These are phyloP conservation scores for Wickerhamiella allomyrinae DNA, from an alignment of 805 yeast genomes.

Conservation along the genomic window DNA sequence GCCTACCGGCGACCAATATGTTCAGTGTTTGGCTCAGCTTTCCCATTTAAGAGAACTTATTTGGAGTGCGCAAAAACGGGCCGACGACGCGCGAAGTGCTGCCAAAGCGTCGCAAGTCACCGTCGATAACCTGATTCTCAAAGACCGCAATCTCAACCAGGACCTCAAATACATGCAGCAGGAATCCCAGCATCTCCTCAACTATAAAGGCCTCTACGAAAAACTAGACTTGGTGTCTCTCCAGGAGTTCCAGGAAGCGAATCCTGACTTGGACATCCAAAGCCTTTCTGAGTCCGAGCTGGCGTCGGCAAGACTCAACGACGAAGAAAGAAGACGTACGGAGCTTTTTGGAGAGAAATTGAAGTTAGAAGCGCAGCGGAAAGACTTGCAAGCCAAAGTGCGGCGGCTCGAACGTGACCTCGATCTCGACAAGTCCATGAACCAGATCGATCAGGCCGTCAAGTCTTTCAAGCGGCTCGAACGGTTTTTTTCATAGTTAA, in stretches of 20 bases:
- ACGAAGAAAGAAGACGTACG: constrained; percentile 17
- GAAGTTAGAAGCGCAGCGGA: constrained; percentile 10
- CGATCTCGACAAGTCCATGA: neutral
- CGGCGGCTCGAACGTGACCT: constrained; percentile 3
- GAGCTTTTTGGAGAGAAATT: constrained; percentile 15
- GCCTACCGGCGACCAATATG: neutral
- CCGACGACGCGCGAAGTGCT: neutral
- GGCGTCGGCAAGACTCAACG: constrained; percentile 16
- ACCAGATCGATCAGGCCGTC: neutral
- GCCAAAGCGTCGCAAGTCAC: neutral
- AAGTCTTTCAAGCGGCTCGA: neutral
- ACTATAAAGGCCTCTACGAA: neutral
- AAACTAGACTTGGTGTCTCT: constrained; percentile 13
- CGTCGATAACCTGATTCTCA: neutral
- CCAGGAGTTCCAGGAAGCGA: constrained; percentile 13
- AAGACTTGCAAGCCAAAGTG: constrained; percentile 11
- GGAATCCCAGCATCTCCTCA: neutral
- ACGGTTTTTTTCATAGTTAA: neutral
- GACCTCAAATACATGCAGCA: neutral
- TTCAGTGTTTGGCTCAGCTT: too few relatives aligned
- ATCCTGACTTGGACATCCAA: constrained; percentile 8
- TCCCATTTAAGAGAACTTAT: neutral
- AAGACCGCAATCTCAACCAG: neutral
- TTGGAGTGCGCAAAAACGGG: neutral
- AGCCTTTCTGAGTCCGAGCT: constrained; percentile 11